A percentile compares a stretch with the other conserved stretches of the same genome.
Evolutionary conservation across 768 basidiomycete genomes (phyloP).

Genomic region (Lyophyllum shimeji): DNA sequence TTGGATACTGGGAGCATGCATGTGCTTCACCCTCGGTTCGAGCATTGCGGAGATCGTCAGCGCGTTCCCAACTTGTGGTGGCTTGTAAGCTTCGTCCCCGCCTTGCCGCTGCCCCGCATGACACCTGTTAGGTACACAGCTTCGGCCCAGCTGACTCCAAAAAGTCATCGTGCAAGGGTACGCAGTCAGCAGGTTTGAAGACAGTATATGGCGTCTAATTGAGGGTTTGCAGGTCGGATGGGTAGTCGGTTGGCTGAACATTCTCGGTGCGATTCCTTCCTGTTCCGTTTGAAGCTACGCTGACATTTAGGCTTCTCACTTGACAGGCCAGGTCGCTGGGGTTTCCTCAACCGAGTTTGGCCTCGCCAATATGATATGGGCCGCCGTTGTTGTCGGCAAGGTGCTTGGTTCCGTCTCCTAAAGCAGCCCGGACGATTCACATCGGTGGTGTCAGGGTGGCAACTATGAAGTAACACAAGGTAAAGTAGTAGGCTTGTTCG

Average conservation of each 20-base stretch:
- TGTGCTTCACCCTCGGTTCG: constrained; percentile 74
- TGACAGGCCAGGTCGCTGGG: constrained; percentile 75
- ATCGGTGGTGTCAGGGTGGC: constrained; percentile 39
- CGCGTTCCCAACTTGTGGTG: constrained; percentile 74
- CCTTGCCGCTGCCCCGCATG: background rate
- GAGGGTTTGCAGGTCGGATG: constrained; percentile 54
- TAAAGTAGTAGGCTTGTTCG: constrained; percentile 78
- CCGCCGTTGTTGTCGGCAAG: constrained; percentile 66
- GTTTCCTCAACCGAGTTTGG: constrained; percentile 87
- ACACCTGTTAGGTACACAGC: constrained; percentile 61
- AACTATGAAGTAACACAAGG: constrained; percentile 63
- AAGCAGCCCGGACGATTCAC: background rate
- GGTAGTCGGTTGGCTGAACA: constrained; percentile 84
- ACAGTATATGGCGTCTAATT: background rate
- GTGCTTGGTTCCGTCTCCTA: constrained; percentile 24
- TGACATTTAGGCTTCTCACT: background rate
- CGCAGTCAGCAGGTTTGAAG: background rate
- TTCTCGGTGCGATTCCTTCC: constrained; percentile 49
- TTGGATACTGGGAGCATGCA: constrained; percentile 69
- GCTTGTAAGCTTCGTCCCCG: constrained; percentile 45
- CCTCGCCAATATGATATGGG: constrained; percentile 74
- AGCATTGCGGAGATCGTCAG: constrained; percentile 79
- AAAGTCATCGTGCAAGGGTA: constrained; percentile 62
- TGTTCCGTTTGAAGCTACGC: background rate
- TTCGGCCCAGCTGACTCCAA: constrained; percentile 71